Percentiles rank a stretch among this genome's conserved stretches.
Conservation (phyloP, 495 filamentous ascomycete species). For the Cryomyces minteri region DNA sequence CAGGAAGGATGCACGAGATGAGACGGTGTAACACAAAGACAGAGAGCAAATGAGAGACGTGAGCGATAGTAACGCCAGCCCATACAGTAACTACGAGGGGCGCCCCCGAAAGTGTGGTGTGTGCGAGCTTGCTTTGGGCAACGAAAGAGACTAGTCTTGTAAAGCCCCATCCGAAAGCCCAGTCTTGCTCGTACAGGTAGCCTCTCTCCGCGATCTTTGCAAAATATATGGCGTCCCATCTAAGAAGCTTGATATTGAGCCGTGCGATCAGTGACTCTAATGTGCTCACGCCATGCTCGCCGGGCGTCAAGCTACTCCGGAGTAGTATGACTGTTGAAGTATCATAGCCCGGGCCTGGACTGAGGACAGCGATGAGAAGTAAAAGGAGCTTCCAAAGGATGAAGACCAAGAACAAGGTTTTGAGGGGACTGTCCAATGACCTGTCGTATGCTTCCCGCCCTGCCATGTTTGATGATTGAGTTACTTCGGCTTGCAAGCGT, state of each 20-base stretch:
- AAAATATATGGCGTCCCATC: constrained; percentile 93
- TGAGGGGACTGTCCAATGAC: background rate
- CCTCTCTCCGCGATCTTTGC: constrained; percentile 46
- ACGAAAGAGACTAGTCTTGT: constrained; percentile 30
- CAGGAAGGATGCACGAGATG: constrained; percentile 24
- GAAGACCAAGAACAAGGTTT: background rate
- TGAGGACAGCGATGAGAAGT: constrained; percentile 38
- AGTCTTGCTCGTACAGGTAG: constrained; percentile 85
- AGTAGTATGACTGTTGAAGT: constrained; percentile 55
- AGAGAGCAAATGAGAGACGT: constrained; percentile 55
- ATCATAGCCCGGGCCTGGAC: constrained; percentile 69
- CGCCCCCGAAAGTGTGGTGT: background rate
- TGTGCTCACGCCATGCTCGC: background rate
- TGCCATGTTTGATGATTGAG: background rate
- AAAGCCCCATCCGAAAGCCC: constrained; percentile 72
- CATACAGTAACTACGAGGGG: constrained; percentile 14
- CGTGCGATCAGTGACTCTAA: constrained; percentile 1
- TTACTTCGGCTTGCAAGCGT: background rate
- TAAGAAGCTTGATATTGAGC: constrained; percentile 36
- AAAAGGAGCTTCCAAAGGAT: constrained; percentile 54
- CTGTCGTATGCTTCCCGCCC: background rate
- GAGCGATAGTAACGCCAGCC: constrained; percentile 44
- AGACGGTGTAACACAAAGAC: constrained; percentile 51
- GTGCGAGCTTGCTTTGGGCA: constrained; percentile 22
- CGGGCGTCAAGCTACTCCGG: background rate